Evolutionary conservation across 768 basidiomycete species (phyloP), one percentile per base, ranked within the genome.

Genomic region (Crassisporium funariophilum): DNA sequence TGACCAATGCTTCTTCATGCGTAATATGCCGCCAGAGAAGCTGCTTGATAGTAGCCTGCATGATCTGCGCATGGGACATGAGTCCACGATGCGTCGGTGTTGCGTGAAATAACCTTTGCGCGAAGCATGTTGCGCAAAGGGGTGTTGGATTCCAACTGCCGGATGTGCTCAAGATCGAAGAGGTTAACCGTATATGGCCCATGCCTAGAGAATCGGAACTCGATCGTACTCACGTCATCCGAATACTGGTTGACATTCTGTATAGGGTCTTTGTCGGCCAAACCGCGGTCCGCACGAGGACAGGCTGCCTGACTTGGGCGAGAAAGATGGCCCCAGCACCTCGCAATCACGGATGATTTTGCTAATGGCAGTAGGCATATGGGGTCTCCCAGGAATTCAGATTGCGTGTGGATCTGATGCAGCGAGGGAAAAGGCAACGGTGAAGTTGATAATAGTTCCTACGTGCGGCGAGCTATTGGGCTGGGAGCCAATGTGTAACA

Each of bases 401-500:
- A 49, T 43, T 65, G 62, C n/a, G 41, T 50, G 9, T 29, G 46
- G 15, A 55, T 52, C n/a, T 34, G 29, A 21, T 54, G 60, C 62
- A 4, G 59, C 62, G n/a, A 64, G 36, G 44, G 59, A 23, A 53
- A 66, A 64, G 2, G 59, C 62, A 4, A 58, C 39, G 22, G 58
- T 41, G 44, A 66, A 64, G 9, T 50, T 54, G 39, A 59, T 44
- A 24, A 68, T 56, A 6, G 63, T 68, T 4, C 65, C 66, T 1
- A 52, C 52, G 42, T 68, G 65, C 8, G 65, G 64, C 41, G 55
- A 56, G 50, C 61, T 67, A 49, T 68, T 68, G 8, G 67, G 67
- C 42, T 68, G 67, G 8, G 45, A 37, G 12, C 50, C 50, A 17
- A 47, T 47, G n/a, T 52, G 50, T 50, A 50, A 23, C 4, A 44